phyloP scores from a whole-genome alignment of 305 asterid genomes.

The Fraxinus latifolia region DNA sequence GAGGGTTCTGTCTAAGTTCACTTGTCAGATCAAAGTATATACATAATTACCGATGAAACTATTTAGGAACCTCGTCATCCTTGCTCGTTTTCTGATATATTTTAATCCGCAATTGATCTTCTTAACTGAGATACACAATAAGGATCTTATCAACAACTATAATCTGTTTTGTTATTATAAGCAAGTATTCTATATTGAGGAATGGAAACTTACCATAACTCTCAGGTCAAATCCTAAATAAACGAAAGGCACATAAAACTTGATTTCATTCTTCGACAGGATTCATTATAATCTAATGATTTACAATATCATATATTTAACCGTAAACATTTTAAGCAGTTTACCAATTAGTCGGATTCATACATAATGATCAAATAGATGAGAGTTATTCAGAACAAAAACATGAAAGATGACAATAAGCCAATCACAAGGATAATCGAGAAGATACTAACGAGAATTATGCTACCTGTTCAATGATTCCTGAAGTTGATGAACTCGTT shows the following conservation, averaged over 20 bases:
- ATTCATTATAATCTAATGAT: not conserved
- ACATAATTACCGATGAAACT: not conserved
- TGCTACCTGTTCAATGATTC: conserved; percentile 81
- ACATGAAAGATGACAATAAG: not conserved
- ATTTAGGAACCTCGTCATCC: conserved; percentile 11
- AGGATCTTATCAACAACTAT: not conserved
- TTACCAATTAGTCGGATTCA: not conserved
- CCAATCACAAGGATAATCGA: not conserved
- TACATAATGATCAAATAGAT: not conserved
- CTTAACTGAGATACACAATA: not conserved
- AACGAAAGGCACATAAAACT: not conserved
- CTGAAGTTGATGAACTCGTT: conserved; percentile 75
- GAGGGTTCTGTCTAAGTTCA: not conserved
- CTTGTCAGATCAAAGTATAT: conserved; percentile 7
- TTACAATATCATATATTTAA: not conserved
- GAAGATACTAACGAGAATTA: conserved; percentile 22
- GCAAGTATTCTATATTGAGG: conserved; percentile 6
- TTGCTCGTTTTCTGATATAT: not conserved
- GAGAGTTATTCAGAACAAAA: conserved; percentile 15
- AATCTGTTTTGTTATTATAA: not conserved
- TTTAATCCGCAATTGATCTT: not conserved
- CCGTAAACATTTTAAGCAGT: not conserved
- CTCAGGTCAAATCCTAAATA: not conserved
- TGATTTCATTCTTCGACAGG: not conserved
- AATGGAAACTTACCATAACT: conserved; percentile 9